These are phyloP conservation scores for Cinnamomum micranthum DNA, from an alignment of 164 flowering plant species.

Conservation along the genomic window DNA sequence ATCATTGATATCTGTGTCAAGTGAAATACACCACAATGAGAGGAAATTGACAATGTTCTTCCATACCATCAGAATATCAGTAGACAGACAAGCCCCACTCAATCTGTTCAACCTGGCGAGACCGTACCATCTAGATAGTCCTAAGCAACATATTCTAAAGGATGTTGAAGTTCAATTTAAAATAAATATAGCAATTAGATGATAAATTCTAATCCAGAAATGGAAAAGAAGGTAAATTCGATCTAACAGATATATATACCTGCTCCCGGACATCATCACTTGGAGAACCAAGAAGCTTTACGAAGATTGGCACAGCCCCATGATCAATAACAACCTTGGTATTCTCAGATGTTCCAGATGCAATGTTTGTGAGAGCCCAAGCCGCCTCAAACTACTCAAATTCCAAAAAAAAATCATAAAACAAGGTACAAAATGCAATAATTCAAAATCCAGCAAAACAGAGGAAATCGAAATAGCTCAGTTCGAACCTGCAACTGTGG, in stretches of 20 bases:
- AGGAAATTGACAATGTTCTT: too few relatives aligned
- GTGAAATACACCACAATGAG: too few relatives aligned
- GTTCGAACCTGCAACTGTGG: constrained; percentile 77
- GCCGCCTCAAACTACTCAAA: constrained; percentile 85
- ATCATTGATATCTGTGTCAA: too few relatives aligned
- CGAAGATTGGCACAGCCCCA: constrained; percentile 84
- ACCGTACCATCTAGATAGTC: too few relatives aligned
- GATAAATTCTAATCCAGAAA: too few relatives aligned
- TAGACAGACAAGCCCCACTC: too few relatives aligned
- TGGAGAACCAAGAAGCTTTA: constrained; percentile 66
- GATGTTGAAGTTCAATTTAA: too few relatives aligned
- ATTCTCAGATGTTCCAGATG: constrained; percentile 91
- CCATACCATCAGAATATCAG: too few relatives aligned
- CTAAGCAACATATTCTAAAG: too few relatives aligned
- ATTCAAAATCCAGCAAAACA: neutral
- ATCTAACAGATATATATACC: constrained; percentile 27
- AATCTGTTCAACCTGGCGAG: too few relatives aligned
- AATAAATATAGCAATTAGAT: too few relatives aligned
- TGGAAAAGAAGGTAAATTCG: too few relatives aligned
- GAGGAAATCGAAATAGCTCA: neutral
- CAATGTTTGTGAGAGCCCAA: constrained; percentile 93
- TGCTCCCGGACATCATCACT: constrained; percentile 92
- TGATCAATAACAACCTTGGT: constrained; percentile 78
- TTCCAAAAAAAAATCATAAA: neutral
- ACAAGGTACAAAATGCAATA: neutral